Conservation (phyloP, 768 basidiomycete genomes). For the Epithele typhae region DNA sequence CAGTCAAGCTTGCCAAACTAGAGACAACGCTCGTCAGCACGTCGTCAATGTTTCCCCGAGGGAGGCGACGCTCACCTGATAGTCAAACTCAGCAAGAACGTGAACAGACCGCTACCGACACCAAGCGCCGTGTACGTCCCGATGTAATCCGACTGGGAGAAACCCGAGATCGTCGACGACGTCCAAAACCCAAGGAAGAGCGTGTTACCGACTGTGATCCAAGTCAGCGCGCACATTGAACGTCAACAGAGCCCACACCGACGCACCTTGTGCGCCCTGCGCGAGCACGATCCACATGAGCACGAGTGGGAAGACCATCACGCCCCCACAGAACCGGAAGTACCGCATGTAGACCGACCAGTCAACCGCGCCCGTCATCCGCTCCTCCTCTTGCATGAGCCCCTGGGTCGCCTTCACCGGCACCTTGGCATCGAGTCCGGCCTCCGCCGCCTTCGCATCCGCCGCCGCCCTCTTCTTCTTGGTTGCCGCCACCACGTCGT, state of each 20-base stretch:
- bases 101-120: slow-evolving; percentile 44
- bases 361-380: slow-evolving; percentile 33
- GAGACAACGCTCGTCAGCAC: neutral
- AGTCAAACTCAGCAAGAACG: slow-evolving; percentile 43
- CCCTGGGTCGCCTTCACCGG: slow-evolving; percentile 13
- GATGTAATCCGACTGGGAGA: slow-evolving; percentile 66
- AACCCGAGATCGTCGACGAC: slow-evolving; percentile 45
- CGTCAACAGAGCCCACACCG: too few relatives aligned
- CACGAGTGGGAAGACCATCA: slow-evolving; percentile 37
- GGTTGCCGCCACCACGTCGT: slow-evolving; percentile 30
- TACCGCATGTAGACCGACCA: slow-evolving; percentile 32
- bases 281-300: slow-evolving; percentile 38
- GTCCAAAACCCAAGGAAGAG: slow-evolving; percentile 78
- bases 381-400: slow-evolving; percentile 41
- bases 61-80: slow-evolving; percentile 41
- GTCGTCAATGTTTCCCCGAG: neutral
- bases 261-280: slow-evolving; percentile 47
- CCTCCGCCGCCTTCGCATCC: slow-evolving; percentile 48
- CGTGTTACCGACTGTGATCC: slow-evolving; percentile 49
- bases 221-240: too few relatives aligned
- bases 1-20: slow-evolving; percentile 30
- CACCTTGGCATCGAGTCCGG: slow-evolving; percentile 34
- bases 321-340: slow-evolving; percentile 30
- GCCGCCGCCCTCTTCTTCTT: too few relatives aligned
- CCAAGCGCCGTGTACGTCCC: slow-evolving; percentile 45